Evolutionary conservation across 2,329 filamentous ascomycete genomes (phyloP).

Genomic region (Xylaria sp.): DNA sequence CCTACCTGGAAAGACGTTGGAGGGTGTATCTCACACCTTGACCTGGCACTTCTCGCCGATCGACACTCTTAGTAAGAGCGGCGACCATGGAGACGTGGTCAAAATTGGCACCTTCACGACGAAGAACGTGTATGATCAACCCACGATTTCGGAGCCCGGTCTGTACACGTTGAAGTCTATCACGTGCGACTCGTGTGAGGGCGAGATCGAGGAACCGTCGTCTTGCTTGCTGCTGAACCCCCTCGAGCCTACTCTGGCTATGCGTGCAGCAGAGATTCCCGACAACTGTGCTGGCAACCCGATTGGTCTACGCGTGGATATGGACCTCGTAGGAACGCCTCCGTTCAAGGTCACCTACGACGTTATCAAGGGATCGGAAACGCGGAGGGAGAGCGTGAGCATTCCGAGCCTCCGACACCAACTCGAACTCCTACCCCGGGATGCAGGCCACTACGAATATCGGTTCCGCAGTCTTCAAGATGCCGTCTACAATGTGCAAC

Average conservation of each 20-base stretch:
- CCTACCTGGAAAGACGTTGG: conserved; percentile 52
- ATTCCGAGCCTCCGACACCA: conserved; percentile 74
- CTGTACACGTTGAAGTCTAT: conserved; percentile 81
- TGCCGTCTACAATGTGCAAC: conserved; percentile 63
- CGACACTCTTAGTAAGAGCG: conserved; percentile 60
- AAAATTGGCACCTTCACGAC: conserved; percentile 54
- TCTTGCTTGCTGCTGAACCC: conserved; percentile 92
- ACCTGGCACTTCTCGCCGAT: conserved; percentile 79
- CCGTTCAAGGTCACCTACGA: conserved; percentile 82
- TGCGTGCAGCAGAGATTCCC: conserved; percentile 75
- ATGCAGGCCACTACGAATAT: conserved; percentile 83
- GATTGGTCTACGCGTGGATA: conserved; percentile 79
- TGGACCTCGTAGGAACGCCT: conserved; percentile 87
- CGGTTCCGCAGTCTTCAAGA: conserved; percentile 78
- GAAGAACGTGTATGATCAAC: conserved; percentile 57
- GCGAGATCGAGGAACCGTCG: conserved; percentile 86
- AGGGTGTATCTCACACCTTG: conserved; percentile 64
- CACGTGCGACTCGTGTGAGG: conserved; percentile 73
- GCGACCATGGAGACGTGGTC: conserved; percentile 60
- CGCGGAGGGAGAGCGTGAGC: conserved; percentile 48
- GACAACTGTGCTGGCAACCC: conserved; percentile 95
- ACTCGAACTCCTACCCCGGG: conserved; percentile 72
- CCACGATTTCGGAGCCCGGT: conserved; percentile 69
- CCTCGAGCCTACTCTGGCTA: conserved; percentile 70
- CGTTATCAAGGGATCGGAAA: conserved; percentile 57